Percentiles rank a stretch among this genome's conserved stretches.
Conservation (phyloP, 768 basidiomycete genomes). For the Galerina marginata region DNA sequence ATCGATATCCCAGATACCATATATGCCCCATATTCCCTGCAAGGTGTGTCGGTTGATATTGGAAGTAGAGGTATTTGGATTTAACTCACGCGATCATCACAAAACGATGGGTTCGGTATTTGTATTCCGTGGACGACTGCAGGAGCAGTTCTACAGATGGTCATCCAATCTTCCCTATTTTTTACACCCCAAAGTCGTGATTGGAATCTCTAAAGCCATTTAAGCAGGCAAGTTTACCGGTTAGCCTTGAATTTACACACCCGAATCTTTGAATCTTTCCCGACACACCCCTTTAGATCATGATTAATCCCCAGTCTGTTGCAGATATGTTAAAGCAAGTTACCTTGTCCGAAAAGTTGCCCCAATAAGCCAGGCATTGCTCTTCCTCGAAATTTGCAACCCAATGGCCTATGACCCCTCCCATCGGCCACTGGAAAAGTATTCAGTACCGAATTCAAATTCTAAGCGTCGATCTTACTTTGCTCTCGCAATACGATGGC, state of each 20-base stretch:
- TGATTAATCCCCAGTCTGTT: neutral
- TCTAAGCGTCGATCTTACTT: slow-evolving; percentile 22
- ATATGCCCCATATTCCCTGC: slow-evolving; percentile 37
- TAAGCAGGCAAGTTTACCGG: neutral
- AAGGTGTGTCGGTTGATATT: slow-evolving; percentile 7
- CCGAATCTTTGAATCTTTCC: slow-evolving; percentile 28
- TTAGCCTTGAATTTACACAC: slow-evolving; percentile 13
- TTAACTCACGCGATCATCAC: slow-evolving; percentile 32
- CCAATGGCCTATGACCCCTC: slow-evolving; percentile 37
- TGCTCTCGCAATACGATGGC: slow-evolving; percentile 34
- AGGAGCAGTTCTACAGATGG: slow-evolving; percentile 36
- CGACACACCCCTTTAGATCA: slow-evolving; percentile 32
- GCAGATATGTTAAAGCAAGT: neutral
- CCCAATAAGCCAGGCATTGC: slow-evolving; percentile 37
- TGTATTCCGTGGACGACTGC: slow-evolving; percentile 27
- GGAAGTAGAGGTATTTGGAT: neutral
- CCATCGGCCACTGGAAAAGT: slow-evolving; percentile 33
- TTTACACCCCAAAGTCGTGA: slow-evolving; percentile 34
- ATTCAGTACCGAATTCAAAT: neutral
- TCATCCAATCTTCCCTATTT: slow-evolving; percentile 30
- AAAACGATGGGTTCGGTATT: slow-evolving; percentile 30
- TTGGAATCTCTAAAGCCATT: slow-evolving; percentile 29
- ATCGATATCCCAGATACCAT: slow-evolving; percentile 39
- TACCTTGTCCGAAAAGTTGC: slow-evolving; percentile 34
- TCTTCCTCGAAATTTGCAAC: slow-evolving; percentile 29